These are phyloP conservation scores for Blastomyces gilchristii DNA, from an alignment of 2,329 filamentous ascomycete genomes.

Conservation along the genomic window DNA sequence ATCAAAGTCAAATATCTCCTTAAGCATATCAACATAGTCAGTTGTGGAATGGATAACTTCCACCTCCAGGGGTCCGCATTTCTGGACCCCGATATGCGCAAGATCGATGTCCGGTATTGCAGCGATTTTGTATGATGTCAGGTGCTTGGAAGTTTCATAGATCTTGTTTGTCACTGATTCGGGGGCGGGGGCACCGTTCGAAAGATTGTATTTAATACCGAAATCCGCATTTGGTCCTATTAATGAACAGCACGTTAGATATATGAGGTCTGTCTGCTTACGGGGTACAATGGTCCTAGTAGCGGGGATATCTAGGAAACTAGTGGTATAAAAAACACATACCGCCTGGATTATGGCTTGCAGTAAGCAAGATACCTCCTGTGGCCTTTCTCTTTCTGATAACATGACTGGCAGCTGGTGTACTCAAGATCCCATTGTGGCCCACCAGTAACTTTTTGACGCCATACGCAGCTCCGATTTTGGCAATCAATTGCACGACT, in stretches of 20 bases:
- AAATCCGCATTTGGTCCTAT: constrained; percentile 87
- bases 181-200: constrained; percentile 90
- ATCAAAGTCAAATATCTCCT: constrained; percentile 52
- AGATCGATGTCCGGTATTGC: constrained; percentile 82
- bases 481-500: constrained; percentile 91
- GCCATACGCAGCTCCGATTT: constrained; percentile 92
- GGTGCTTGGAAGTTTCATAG: constrained; percentile 77
- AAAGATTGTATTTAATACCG: constrained; percentile 98
- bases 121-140: constrained; percentile 86
- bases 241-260: not conserved
- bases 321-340: constrained; percentile 29
- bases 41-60: constrained; percentile 88
- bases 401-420: constrained; percentile 88
- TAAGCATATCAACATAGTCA: constrained; percentile 84
- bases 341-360: constrained; percentile 97
- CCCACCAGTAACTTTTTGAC: constrained; percentile 98
- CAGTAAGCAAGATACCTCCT: constrained; percentile 90
- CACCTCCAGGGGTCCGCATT: constrained; percentile 77
- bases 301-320: not conserved
- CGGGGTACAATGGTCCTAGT: too few relatives aligned
- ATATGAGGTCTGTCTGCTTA: not conserved
- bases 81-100: constrained; percentile 67
- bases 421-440: constrained; percentile 92
- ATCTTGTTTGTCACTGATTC: constrained; percentile 98
- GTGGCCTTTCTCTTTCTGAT: constrained; percentile 93